Evolutionary conservation across 352 stramenopile species (phyloP).

Genomic region (Saprolegnia parasitica): DNA sequence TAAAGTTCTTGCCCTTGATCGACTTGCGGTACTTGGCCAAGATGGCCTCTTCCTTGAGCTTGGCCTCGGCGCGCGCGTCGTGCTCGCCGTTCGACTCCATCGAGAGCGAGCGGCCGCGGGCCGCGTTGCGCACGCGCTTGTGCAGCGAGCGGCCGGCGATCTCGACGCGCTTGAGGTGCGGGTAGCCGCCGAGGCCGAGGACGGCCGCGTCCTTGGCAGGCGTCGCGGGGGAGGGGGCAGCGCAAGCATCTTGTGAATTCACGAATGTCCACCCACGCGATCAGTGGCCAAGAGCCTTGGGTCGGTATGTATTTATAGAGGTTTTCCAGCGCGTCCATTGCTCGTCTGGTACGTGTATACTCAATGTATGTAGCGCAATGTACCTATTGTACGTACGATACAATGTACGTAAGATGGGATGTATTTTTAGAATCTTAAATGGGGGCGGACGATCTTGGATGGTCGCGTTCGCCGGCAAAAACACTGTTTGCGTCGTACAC

Average conservation of each 20-base stretch:
- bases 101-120: conserved; percentile 65
- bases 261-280: neutral
- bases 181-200: conserved; percentile 64
- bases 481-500: too few relatives aligned
- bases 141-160: conserved; percentile 63
- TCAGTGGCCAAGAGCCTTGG: conserved; percentile 2
- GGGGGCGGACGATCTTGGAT: too few relatives aligned
- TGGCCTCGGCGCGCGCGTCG: conserved; percentile 46
- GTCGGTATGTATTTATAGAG: conserved; percentile 19
- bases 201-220: conserved; percentile 54
- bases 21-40: conserved; percentile 78
- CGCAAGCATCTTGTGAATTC: conserved; percentile 37
- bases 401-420: too few relatives aligned
- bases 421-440: too few relatives aligned
- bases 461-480: too few relatives aligned
- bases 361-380: too few relatives aligned
- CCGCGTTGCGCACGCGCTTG: conserved; percentile 68
- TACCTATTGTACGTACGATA: too few relatives aligned
- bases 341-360: neutral
- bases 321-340: neutral
- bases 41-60: conserved; percentile 61
- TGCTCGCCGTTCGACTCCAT: conserved; percentile 72
- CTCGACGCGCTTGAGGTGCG: conserved; percentile 69
- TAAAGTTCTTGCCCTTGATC: conserved; percentile 75
- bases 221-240: conserved; percentile 46